Evolutionary conservation across 345 rosid species (phyloP), one percentile per base, ranked within the genome.

Genomic region (Hevea brasiliensis): DNA sequence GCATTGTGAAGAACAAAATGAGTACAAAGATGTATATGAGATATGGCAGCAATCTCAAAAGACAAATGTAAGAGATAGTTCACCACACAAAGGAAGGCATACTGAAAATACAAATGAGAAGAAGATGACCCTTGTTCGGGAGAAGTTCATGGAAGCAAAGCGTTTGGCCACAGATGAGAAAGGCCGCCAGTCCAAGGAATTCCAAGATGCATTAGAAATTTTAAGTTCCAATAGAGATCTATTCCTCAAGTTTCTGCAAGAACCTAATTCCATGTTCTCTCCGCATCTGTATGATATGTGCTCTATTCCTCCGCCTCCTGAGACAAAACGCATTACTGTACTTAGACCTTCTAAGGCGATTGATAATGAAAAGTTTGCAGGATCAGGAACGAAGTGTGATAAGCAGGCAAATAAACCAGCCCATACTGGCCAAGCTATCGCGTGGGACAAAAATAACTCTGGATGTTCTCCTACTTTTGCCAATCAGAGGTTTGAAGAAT

Each of bases 81-180:
- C 88, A 44, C 84, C 82, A 60, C 85, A 81, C 65, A 87, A 89
- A 77, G 84, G 79, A 72, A 81, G 80, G 56, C 67, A 51, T 67
- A 65, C 59, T 59, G 88, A 71, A 45, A 74, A 55, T 55, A 8
- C 26, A 57, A 81, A 82, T 74, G 83, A 88, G 74, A 83, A 72
- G 73, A 86, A 81, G 81, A 78, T 91, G 94, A 92, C 89, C 82
- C 84, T 90, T 74, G 91, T 90, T 76, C 93, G 90, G 74, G 90
- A 86, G 60, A 95, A 91, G 81, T 95, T 95, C 82, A 69, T 82
- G 82, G 98, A 95, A 84, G 96, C 89, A 26, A 95, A 91, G 70
- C 84, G 87, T 61, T 53, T 92, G 75, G 89, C 88, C 11, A 87
- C 91, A 27, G 89, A 91, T 85, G 90, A 92, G 76, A 90, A 85